These are phyloP conservation scores for Ogataea minuta DNA, from an alignment of 805 yeast genomes.

Conservation along the genomic window DNA sequence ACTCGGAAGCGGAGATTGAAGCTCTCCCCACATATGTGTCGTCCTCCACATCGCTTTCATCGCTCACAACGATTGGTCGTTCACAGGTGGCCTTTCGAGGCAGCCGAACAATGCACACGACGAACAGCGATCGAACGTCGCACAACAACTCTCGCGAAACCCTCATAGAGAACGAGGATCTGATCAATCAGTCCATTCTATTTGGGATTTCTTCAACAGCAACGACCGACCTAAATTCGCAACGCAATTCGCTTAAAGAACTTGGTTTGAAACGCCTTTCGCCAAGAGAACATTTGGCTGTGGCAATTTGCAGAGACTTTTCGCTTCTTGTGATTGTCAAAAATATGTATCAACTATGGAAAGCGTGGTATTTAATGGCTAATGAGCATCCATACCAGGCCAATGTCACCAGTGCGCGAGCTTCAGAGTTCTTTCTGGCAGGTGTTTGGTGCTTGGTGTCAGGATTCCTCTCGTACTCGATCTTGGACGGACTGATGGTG, in stretches of 20 bases:
- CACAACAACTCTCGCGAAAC: conserved; percentile 13
- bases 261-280: conserved; percentile 70
- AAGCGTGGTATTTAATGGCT: conserved; percentile 27
- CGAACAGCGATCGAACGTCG: conserved; percentile 1
- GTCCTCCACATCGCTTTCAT: conserved; percentile 18
- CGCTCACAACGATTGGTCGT: conserved; percentile 8
- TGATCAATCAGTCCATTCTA: conserved; percentile 20
- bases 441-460: conserved; percentile 94
- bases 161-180: conserved; percentile 13
- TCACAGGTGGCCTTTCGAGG: conserved; percentile 2
- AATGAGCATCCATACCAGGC: conserved; percentile 22
- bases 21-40: conserved; percentile 18
- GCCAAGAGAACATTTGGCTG: conserved; percentile 70
- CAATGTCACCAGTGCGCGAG: conserved; percentile 53
- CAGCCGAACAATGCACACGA: neutral
- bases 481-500: conserved; percentile 84
- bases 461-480: conserved; percentile 78
- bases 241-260: conserved; percentile 44
- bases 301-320: conserved; percentile 76
- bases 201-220: conserved; percentile 30
- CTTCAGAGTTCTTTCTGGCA: conserved; percentile 76
- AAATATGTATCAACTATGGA: conserved; percentile 27
- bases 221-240: conserved; percentile 26
- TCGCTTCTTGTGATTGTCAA: conserved; percentile 45
- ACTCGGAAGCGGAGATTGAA: conserved; percentile 29